phyloP scores from a whole-genome alignment of 2,329 filamentous ascomycete genomes.

The Trichoderma sp. region DNA sequence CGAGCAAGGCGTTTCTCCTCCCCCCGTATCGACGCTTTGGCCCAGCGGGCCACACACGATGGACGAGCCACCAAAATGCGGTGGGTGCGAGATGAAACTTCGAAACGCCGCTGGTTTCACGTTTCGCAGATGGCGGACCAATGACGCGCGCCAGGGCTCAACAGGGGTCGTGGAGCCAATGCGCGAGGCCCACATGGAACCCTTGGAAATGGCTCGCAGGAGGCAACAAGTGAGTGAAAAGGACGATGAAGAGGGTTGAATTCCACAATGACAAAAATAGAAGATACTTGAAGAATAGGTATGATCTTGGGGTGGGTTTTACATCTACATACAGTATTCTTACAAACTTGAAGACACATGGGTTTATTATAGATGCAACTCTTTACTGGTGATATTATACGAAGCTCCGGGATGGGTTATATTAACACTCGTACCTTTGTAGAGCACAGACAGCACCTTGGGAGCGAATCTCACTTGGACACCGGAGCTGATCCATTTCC shows the following conservation, averaged over 20 bases:
- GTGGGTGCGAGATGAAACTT: constrained; percentile 13
- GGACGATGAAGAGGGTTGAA: not conserved
- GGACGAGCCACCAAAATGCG: constrained; percentile 11
- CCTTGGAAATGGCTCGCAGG: constrained; percentile 14
- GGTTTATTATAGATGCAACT: not conserved
- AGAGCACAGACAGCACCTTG: not conserved
- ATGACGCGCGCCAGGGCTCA: constrained; percentile 19
- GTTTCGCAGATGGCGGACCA: constrained; percentile 21
- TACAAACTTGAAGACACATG: not conserved
- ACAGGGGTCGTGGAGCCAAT: not conserved
- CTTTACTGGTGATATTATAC: not conserved
- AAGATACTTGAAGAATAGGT: not conserved
- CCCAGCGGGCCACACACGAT: not conserved
- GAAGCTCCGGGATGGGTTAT: not conserved
- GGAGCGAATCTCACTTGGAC: not conserved
- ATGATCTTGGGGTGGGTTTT: not conserved
- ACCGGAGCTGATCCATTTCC: not conserved
- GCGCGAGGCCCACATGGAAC: not conserved
- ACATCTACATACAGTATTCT: not conserved
- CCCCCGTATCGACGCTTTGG: not conserved
- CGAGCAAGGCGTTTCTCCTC: not conserved
- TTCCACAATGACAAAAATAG: not conserved
- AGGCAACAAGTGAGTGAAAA: not conserved
- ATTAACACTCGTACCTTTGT: not conserved
- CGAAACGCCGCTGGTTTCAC: constrained; percentile 31